Evolutionary conservation across 2,329 filamentous ascomycete genomes (phyloP), one percentile per base, ranked within the genome.

Genomic region (Phaeophleospora eucalypticola): DNA sequence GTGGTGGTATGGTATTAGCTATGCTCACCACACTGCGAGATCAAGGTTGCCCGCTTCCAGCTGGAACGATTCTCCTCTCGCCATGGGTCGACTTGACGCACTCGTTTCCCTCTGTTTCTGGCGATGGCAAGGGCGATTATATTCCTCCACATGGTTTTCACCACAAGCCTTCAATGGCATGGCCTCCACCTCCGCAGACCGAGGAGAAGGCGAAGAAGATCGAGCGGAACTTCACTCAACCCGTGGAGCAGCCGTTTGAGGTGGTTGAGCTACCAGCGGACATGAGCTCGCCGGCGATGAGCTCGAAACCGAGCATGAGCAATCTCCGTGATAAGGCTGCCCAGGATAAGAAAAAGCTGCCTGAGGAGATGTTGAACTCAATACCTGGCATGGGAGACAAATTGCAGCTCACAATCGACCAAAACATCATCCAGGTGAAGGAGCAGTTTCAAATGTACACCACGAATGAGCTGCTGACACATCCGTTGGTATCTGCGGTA

Each of bases 51-150:
- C 86, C 91, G 4, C 68, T 96, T 19, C 93, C 93, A 1, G 90
- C 93, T 2, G 93, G 93, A 1, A 90, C 86, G 3, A 83, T 97
- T 36, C 74, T 97, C 34, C 87, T 97, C 42, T 95, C 89, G 41
- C 93, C 93, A 0, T 98, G 93, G 93, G 89, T 91, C 7, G 93
- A 98, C 65, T 71, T 97, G 43, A 95, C 89, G 0, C 91, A 97
- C 65, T 96, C 90, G 0, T 97, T 97, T 54, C 93, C 93, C 0
- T 96, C 90, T 56, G 79, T 95, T n/a, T 78, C 81, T 2, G 79
- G 75, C 4, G 81, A 89, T 34, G 82, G 80, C 41, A 79, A 81
- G 1, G 69, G 88, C 41, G 93, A 98, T 64, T 97, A 96, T 59
- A 91, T 98, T 27, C 93, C 93, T 3, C 71, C 83, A 1, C 78